phyloP scores from a whole-genome alignment of 768 basidiomycete genomes.

The Lyophyllum decastes region DNA sequence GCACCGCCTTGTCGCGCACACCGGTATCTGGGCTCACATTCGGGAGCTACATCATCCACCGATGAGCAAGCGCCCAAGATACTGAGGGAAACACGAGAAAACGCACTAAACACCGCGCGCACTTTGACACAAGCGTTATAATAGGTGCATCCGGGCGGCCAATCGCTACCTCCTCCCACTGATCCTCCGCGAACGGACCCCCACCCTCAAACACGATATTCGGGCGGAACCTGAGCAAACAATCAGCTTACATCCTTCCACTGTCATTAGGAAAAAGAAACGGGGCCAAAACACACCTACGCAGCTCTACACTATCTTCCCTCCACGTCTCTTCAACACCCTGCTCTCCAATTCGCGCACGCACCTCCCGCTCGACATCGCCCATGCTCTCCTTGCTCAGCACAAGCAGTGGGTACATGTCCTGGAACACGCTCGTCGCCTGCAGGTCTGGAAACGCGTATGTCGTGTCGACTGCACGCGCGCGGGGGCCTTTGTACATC shows the following conservation, averaged over 20 bases:
- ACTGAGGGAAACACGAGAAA: background rate
- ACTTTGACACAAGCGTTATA: constrained; percentile 66
- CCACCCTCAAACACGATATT: constrained; percentile 74
- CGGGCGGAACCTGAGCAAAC: constrained; percentile 61
- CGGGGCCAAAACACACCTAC: constrained; percentile 4
- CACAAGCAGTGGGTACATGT: constrained; percentile 70
- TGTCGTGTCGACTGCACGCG: constrained; percentile 54
- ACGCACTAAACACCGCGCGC: constrained; percentile 71
- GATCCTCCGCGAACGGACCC: constrained; percentile 71
- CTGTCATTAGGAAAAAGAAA: background rate
- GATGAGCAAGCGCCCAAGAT: background rate
- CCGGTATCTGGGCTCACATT: constrained; percentile 71
- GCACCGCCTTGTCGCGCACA: constrained; percentile 68
- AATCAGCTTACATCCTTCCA: background rate
- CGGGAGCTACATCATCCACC: constrained; percentile 51
- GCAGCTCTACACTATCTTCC: constrained; percentile 9
- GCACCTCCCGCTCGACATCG: constrained; percentile 50
- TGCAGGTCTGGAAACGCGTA: constrained; percentile 55
- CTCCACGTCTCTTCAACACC: constrained; percentile 17
- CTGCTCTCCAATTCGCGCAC: constrained; percentile 41
- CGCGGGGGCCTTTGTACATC: constrained; percentile 63
- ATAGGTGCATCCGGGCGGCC: constrained; percentile 39
- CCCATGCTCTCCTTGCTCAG: constrained; percentile 67
- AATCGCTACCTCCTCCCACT: constrained; percentile 62
- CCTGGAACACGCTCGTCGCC: constrained; percentile 62